Conservation (phyloP, 2,329 filamentous ascomycete species). For the Rachicladosporium sp. region DNA sequence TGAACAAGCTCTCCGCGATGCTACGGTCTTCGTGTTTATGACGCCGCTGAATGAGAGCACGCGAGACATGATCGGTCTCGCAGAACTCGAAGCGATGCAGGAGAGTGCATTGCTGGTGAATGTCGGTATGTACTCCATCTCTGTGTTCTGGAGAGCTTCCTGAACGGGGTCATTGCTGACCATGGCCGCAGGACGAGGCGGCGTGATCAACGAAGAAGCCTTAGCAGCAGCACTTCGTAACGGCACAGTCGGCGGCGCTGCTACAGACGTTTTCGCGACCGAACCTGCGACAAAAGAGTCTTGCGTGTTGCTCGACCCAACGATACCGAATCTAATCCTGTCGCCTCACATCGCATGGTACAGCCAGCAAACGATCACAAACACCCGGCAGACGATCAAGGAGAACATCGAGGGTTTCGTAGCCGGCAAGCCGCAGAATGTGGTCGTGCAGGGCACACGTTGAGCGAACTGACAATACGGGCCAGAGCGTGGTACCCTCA, state of each 20-base stretch:
- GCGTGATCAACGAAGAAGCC: constrained; percentile 39
- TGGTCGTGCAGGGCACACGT: constrained; percentile 15
- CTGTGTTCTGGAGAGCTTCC: no score
- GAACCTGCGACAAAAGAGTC: constrained; percentile 36
- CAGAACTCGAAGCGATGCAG: constrained; percentile 35
- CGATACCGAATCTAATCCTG: constrained; percentile 38
- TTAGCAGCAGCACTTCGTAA: constrained; percentile 34
- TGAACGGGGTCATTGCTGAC: no score
- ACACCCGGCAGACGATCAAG: constrained; percentile 32
- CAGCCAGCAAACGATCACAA: constrained; percentile 35
- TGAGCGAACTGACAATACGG: no score
- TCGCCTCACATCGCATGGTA: constrained; percentile 44
- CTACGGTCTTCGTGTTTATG: constrained; percentile 27
- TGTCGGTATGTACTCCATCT: no score
- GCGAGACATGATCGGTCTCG: constrained; percentile 12
- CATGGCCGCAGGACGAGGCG: constrained; percentile 25
- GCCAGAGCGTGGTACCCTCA: no score
- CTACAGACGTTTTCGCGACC: constrained; percentile 37
- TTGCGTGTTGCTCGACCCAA: constrained; percentile 32
- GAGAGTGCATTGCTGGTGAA: constrained; percentile 36
- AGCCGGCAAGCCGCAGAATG: constrained; percentile 27
- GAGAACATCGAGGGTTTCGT: constrained; percentile 37
- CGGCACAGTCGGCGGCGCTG: constrained; percentile 36
- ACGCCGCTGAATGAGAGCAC: constrained; percentile 16
- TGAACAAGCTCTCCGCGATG: constrained; percentile 23